A percentile compares a stretch with the other conserved stretches of the same genome.
phyloP scores from a whole-genome alignment of 1,284 basidiomycete species.

The Cystobasidium sp. region DNA sequence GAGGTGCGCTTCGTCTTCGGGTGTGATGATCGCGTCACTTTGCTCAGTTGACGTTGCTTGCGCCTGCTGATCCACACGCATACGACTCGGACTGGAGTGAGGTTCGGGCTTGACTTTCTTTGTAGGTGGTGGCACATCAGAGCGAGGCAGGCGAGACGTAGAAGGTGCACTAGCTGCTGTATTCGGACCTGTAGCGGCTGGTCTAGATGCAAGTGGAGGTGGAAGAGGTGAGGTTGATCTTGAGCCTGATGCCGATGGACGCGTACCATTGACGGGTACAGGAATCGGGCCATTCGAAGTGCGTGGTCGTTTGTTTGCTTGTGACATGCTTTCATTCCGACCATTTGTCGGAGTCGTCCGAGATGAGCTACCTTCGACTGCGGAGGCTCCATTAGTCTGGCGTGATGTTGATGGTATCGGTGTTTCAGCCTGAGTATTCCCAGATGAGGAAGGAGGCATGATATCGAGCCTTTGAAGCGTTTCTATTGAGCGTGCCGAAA shows the following conservation, averaged over 20 bases:
- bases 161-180: neutral
- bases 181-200: neutral
- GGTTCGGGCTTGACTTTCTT: slow-evolving; percentile 10
- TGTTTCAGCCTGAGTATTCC: too few species aligned
- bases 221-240: neutral
- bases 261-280: neutral
- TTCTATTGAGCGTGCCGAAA: too few species aligned
- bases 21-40: neutral
- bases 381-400: neutral
- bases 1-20: neutral
- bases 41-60: neutral
- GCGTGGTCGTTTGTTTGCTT: neutral
- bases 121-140: neutral
- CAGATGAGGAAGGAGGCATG: too few species aligned
- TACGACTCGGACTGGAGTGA: slow-evolving; percentile 1
- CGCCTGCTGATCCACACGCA: neutral
- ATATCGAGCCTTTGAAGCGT: too few species aligned
- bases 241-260: neutral
- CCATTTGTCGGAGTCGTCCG: neutral
- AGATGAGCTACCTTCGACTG: neutral
- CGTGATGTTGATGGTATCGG: too few species aligned
- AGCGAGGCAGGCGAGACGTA: neutral
- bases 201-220: neutral
- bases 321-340: neutral
- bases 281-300: neutral